Evolutionary conservation across 768 basidiomycete species (phyloP), one percentile per base, ranked within the genome.

Genomic region (Podaxis sp.): DNA sequence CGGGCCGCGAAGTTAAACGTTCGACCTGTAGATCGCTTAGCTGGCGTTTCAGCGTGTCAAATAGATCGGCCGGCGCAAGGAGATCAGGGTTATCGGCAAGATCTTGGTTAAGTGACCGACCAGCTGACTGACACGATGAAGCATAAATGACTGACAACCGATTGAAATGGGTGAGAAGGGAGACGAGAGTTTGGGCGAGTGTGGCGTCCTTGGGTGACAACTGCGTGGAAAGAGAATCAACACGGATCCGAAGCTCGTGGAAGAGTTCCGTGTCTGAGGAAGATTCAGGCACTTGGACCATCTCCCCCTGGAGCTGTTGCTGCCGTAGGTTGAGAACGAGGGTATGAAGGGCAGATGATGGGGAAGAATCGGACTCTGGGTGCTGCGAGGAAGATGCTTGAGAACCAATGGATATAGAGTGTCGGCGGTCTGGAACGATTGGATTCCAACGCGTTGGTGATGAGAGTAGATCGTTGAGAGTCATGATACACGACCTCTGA

Each of bases 401-500:
- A 7, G 80, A 71, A n/a, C 73, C 69, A 3, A 83, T 72, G 19
- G 86, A 83, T 79, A 87, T 82, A 9, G 87, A 87, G 68, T 86
- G 83, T 54, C 86, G 78, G 39, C 86, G 82, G 70, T 85, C 80
- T 63, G 86, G 84, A 26, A 87, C 75, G 61, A 85, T 86, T 8
- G 85, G 79, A 57, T 75, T 79, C 85, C 82, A 85, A 62, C 75
- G 68, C 1, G 74, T 74, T 15, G 82, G 77, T 12, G 75, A 77
- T 36, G 85, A 84, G 22, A 92, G 82, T 22, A 93, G 78, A 71
- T 85, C 87, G 67, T 87, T 85, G 52, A 94, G 77, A 2, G 89
- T 89, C 78, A 86, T 87, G 26, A 93, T 69, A 71, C 89, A 92
- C 17, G 89, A 90, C 63, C 80, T 82, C 68, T 92, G 87, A 36